A percentile compares a stretch with the other conserved stretches of the same genome.
Evolutionary conservation across 2,329 filamentous ascomycete species (phyloP).

Genomic region (Chaetomiaceae sp.): DNA sequence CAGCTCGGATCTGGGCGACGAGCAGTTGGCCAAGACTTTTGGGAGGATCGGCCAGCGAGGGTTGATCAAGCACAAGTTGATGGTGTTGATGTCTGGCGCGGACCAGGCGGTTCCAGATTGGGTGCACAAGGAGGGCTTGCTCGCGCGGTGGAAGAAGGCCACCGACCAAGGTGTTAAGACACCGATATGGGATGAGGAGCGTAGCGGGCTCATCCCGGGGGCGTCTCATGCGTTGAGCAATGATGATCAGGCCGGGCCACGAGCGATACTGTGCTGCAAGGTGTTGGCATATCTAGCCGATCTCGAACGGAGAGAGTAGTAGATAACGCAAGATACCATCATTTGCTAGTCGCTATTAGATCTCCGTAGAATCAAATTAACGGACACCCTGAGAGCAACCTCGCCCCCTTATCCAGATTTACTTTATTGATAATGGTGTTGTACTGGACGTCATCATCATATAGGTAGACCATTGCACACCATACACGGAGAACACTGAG

Average conservation of each 20-base stretch:
- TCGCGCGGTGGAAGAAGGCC: conserved; percentile 52
- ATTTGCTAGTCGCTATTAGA: no score
- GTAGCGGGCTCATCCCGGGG: conserved; percentile 44
- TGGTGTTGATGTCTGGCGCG: conserved; percentile 58
- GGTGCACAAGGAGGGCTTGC: conserved; percentile 56
- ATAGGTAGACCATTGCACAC: no score
- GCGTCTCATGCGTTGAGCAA: conserved; percentile 47
- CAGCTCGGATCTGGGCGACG: conserved; percentile 62
- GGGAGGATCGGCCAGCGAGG: conserved; percentile 44
- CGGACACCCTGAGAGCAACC: no score
- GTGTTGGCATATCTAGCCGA: conserved; percentile 21
- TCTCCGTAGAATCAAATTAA: no score
- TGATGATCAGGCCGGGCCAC: conserved; percentile 41
- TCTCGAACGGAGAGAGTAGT: not conserved
- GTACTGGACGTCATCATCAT: no score
- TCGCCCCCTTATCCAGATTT: no score
- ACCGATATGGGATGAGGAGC: conserved; percentile 41
- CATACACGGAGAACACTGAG: no score
- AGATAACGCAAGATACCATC: no score
- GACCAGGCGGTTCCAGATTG: conserved; percentile 60
- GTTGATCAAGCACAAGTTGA: conserved; percentile 50
- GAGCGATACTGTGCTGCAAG: conserved; percentile 24
- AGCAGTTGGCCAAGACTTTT: conserved; percentile 60
- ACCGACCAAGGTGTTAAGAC: conserved; percentile 33
- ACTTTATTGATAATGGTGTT: no score